Evolutionary conservation across 495 filamentous ascomycete genomes (phyloP), one percentile per base, ranked within the genome.

Genomic region (Penicillium coffeae): DNA sequence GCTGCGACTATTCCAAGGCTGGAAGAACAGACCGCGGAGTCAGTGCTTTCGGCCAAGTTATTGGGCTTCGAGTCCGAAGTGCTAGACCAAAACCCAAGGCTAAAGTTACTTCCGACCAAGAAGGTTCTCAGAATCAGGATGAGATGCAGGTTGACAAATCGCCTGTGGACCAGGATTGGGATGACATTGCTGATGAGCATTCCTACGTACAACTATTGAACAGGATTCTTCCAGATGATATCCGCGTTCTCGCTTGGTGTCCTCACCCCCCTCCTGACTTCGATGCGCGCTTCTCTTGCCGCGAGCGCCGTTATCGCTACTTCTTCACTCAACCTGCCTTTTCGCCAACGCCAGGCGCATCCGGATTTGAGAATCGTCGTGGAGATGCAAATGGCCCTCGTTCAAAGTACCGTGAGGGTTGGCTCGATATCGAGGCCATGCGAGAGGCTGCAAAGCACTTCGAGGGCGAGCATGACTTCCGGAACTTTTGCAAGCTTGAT

Each of bases 241-340:
- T 98, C 55, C 73, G 88, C 38, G 74, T 95, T 32, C 77, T 97
- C 21, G 93, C 93, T 34, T 98, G 94, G 93, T 95, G 91, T 62
- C 90, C 91, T 3, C 70, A 77, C 42, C 88, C 85, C 21, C 88
- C 90, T 0, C 66, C 70, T 13, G 78, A 79, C 45, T 98, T 98
- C 66, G 88, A 88, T 43, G 92, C 93, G 12, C 83, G 94, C n/a
- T 95, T 96, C 72, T 88, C 84, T 43, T 98, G 93, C 70, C 77
- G 84, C 39, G 89, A 95, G 64, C 80, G 93, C 38, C 83, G 83
- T 46, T 98, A 98, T 66, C 79, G 84, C 34, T 98, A 97, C 69
- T 96, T 95, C 78, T 98, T 98, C 75, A 97, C 92, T 8, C 86
- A 96, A 57, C 94, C 93, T 0, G 86, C 86, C 2, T 94, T 89